phyloP scores from a whole-genome alignment of 129 eudicot genomes.

The Ambrosia artemisiifolia region DNA sequence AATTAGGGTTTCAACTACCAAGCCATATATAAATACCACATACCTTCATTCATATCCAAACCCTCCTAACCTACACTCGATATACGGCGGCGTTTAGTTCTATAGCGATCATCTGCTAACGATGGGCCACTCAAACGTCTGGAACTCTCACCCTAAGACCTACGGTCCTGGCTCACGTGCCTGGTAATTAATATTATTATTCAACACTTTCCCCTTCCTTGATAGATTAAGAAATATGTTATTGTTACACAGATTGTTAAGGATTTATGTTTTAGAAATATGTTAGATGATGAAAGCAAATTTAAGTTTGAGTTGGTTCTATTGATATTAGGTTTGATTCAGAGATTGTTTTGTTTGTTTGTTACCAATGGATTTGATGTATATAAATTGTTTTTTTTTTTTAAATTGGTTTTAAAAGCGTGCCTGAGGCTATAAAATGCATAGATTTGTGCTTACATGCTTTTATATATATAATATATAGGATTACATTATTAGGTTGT shows the following conservation, averaged over 20 bases:
- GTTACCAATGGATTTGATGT: too few species aligned
- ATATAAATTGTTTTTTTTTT: too few species aligned
- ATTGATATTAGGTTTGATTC: background rate
- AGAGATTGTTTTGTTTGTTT: background rate
- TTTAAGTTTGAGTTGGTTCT: background rate
- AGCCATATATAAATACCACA: slow-evolving; percentile 15
- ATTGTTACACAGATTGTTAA: too few species aligned
- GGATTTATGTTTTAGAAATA: too few species aligned
- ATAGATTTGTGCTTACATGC: too few species aligned
- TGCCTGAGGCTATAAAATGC: too few species aligned
- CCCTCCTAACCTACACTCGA: slow-evolving; percentile 19
- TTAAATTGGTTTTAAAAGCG: too few species aligned
- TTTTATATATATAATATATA: too few species aligned
- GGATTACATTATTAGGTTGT: too few species aligned
- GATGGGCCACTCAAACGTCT: slow-evolving; percentile 83
- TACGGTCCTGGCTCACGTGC: slow-evolving; percentile 93
- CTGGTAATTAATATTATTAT: slow-evolving; percentile 38
- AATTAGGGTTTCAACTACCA: slow-evolving; percentile 28
- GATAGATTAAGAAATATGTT: background rate
- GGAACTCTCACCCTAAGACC: slow-evolving; percentile 90
- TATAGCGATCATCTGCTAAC: background rate
- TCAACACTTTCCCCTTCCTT: background rate
- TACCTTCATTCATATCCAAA: background rate
- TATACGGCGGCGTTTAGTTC: slow-evolving; percentile 9
- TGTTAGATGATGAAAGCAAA: too few species aligned